These are phyloP conservation scores for Yamadazyma paraphyllophila DNA, from an alignment of 805 yeast species.

Conservation along the genomic window DNA sequence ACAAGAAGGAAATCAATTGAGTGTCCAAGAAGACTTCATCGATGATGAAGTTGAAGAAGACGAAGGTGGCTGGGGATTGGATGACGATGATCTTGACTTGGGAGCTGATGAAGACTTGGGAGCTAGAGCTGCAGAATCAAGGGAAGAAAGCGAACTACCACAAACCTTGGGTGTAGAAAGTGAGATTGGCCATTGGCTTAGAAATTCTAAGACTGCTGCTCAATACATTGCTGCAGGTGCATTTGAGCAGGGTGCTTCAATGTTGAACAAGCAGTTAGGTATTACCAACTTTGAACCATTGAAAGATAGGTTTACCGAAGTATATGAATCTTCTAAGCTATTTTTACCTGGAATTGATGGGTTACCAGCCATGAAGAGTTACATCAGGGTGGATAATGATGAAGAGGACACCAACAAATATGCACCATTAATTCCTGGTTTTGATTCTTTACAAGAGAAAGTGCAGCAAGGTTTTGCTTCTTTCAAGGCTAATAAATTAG, in stretches of 20 bases:
- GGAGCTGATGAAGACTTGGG: conserved; percentile 41
- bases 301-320: conserved; percentile 76
- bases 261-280: conserved; percentile 87
- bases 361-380: conserved; percentile 66
- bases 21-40: conserved; percentile 38
- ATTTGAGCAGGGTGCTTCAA: conserved; percentile 92
- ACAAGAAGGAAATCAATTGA: conserved; percentile 19
- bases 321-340: conserved; percentile 77
- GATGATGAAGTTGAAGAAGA: conserved; percentile 54
- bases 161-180: conserved; percentile 40
- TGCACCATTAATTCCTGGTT: conserved; percentile 73
- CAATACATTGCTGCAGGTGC: conserved; percentile 95
- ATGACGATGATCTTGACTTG: conserved; percentile 74
- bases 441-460: conserved; percentile 58
- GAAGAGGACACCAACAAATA: conserved; percentile 50
- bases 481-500: conserved; percentile 81
- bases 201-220: conserved; percentile 86
- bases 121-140: conserved; percentile 10
- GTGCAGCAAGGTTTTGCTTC: conserved; percentile 74
- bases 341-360: conserved; percentile 73
- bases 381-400: conserved; percentile 60
- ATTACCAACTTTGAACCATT: conserved; percentile 84
- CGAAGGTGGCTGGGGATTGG: conserved; percentile 78
- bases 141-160: conserved; percentile 11
- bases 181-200: conserved; percentile 79